A percentile compares a stretch with the other conserved stretches of the same genome.
These are phyloP conservation scores for Neurospora pannonica DNA, from an alignment of 495 filamentous ascomycete species.

Conservation along the genomic window DNA sequence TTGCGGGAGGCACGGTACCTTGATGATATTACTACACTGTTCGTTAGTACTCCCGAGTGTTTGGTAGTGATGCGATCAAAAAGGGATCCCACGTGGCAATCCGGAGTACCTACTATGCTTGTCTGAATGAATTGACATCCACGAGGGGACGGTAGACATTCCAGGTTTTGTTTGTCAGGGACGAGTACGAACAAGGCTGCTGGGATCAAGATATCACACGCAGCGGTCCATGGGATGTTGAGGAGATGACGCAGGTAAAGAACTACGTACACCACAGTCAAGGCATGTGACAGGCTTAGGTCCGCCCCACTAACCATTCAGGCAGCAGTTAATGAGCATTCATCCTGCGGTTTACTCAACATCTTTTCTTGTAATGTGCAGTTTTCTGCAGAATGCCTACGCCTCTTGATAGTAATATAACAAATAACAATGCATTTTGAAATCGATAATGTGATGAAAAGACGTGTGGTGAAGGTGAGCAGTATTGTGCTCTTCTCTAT, in stretches of 20 bases:
- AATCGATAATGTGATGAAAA: not conserved
- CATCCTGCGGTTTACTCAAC: not conserved
- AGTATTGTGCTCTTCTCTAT: not conserved
- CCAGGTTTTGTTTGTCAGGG: not conserved
- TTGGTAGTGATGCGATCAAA: not conserved
- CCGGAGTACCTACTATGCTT: not conserved
- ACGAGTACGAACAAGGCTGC: too few species aligned
- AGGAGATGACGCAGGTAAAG: not conserved
- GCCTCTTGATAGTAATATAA: not conserved
- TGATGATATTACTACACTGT: not conserved
- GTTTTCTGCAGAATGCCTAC: not conserved
- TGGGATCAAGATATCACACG: not conserved
- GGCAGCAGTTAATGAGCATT: not conserved
- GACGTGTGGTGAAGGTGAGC: not conserved
- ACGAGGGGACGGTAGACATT: not conserved
- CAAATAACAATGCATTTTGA: not conserved
- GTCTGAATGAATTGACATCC: not conserved
- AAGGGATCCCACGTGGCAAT: not conserved
- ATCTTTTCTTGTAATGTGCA: not conserved
- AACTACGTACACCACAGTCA: not conserved
- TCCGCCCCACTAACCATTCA: not conserved
- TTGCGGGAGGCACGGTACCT: not conserved
- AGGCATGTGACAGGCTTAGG: too few species aligned
- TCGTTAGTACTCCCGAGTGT: not conserved
- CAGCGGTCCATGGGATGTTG: not conserved